Evolutionary conservation across 208 protist species (phyloP).

Genomic region (Trichomonas gallinae): DNA sequence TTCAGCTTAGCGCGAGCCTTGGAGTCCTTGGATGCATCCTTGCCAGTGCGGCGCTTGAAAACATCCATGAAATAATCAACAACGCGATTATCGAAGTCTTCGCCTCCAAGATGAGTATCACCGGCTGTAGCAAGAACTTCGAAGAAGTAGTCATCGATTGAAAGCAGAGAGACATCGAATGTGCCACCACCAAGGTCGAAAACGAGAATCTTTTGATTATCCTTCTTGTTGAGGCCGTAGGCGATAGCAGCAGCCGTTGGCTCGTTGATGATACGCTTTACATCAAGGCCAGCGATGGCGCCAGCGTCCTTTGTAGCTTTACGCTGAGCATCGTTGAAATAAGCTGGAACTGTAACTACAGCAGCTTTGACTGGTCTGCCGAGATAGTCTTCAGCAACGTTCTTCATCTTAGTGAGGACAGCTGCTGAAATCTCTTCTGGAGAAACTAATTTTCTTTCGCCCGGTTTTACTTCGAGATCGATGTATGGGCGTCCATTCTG

Average conservation of each 20-base stretch:
- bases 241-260: conserved; percentile 92
- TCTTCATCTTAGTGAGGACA: no score
- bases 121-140: conserved; percentile 75
- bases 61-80: conserved; percentile 68
- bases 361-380: conserved; percentile 59
- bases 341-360: conserved; percentile 67
- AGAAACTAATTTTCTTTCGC: conserved; percentile 63
- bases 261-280: conserved; percentile 94
- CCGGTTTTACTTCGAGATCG: conserved; percentile 55
- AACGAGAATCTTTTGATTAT: conserved; percentile 54
- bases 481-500: conserved; percentile 63
- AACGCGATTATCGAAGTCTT: conserved; percentile 76
- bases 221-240: conserved; percentile 80
- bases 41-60: conserved; percentile 74
- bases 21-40: conserved; percentile 44
- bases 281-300: no score
- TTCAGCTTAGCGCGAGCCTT: conserved; percentile 55
- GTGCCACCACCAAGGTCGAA: no score
- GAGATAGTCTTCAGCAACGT: conserved; percentile 79
- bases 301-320: conserved; percentile 90
- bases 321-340: conserved; percentile 94
- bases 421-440: conserved; percentile 79
- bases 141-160: conserved; percentile 88
- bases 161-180: no score
- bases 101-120: no score